Conservation (phyloP, 2,329 filamentous ascomycete species). For the Neophaeococcomyces aloes region DNA sequence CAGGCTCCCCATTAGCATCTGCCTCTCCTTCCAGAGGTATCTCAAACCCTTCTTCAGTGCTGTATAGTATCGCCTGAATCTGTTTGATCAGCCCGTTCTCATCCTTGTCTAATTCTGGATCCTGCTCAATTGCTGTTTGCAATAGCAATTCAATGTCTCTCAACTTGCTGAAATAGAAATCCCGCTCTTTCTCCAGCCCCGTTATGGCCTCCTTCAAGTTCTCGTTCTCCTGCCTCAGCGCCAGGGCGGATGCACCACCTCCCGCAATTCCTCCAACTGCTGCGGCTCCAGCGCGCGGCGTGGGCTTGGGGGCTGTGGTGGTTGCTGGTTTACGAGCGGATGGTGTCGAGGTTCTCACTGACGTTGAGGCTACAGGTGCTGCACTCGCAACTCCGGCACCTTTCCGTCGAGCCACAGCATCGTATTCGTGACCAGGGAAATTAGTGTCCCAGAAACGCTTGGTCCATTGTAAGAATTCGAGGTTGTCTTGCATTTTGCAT, state of each 20-base stretch:
- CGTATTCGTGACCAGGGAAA: conserved; percentile 94
- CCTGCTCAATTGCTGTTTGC: conserved; percentile 83
- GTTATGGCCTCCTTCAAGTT: conserved; percentile 91
- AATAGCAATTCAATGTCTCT: conserved; percentile 92
- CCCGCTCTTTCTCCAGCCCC: conserved; percentile 86
- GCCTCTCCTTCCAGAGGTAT: conserved; percentile 70
- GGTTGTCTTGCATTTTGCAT: conserved; percentile 99
- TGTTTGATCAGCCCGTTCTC: conserved; percentile 87
- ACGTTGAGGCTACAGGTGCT: conserved; percentile 39
- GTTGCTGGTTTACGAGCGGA: conserved; percentile 53
- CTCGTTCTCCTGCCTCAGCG: conserved; percentile 72
- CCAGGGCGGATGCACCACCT: conserved; percentile 53
- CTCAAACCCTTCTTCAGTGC: conserved; percentile 78
- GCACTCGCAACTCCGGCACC: conserved; percentile 53
- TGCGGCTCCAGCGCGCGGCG: conserved; percentile 27
- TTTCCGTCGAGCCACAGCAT: conserved; percentile 76
- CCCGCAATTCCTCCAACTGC: conserved; percentile 34
- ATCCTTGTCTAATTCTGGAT: conserved; percentile 87
- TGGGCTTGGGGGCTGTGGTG: conserved; percentile 40
- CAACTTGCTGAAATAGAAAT: conserved; percentile 99
- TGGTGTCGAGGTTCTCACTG: conserved; percentile 35
- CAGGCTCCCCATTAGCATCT: conserved; percentile 41
- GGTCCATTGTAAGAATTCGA: conserved; percentile 95
- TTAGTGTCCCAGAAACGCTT: conserved; percentile 98
- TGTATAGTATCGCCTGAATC: conserved; percentile 94